Conservation (phyloP, 768 basidiomycete genomes). For the Leucocoprinus birnbaumii region DNA sequence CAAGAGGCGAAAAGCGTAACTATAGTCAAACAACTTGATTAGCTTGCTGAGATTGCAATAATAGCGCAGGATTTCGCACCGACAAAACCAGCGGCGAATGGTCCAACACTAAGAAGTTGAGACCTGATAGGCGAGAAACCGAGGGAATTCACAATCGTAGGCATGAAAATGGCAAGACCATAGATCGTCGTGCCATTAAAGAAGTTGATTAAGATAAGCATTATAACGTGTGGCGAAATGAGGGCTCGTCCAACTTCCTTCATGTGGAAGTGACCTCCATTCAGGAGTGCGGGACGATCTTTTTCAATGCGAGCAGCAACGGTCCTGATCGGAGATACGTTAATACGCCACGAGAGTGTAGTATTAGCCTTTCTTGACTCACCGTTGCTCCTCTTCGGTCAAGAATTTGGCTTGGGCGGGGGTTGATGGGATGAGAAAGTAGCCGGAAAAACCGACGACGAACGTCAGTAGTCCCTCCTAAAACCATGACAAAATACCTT, state of each 20-base stretch:
- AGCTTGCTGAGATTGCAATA: not conserved
- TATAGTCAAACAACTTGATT: not conserved
- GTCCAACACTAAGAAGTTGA: constrained; percentile 11
- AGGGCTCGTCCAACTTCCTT: constrained; percentile 8
- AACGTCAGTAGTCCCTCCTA: constrained; percentile 43
- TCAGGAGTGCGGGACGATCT: not conserved
- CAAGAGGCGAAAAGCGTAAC: constrained; percentile 8
- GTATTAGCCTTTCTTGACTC: constrained; percentile 19
- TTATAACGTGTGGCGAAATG: constrained; percentile 12
- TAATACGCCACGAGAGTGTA: not conserved
- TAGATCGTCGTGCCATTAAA: constrained; percentile 6
- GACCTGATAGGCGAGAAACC: constrained; percentile 12
- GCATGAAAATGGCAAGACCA: constrained; percentile 12
- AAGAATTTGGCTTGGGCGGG: constrained; percentile 36
- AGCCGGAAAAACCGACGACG: constrained; percentile 37
- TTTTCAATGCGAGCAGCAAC: constrained; percentile 5
- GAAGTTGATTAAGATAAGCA: constrained; percentile 5
- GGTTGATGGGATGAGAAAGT: constrained; percentile 38
- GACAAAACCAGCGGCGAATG: constrained; percentile 12
- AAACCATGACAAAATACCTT: too few relatives aligned
- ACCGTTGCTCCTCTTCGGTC: constrained; percentile 28
- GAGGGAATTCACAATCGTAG: constrained; percentile 10
- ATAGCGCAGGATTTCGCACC: not conserved
- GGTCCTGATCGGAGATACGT: not conserved
- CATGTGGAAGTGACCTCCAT: not conserved